phyloP scores from a whole-genome alignment of 257 asterid genomes.

The Solanum clarkiae region DNA sequence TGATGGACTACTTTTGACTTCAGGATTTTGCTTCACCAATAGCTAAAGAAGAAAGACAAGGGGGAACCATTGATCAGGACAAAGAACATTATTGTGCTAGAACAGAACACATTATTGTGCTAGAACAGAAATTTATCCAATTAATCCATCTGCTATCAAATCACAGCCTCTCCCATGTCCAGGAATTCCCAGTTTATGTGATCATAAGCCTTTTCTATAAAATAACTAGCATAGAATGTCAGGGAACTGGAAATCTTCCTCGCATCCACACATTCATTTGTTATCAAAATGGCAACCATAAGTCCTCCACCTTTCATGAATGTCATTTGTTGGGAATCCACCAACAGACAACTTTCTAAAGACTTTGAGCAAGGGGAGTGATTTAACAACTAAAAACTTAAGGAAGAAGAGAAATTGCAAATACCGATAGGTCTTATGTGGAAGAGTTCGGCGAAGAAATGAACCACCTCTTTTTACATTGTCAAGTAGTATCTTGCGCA shows the following conservation, averaged over 20 bases:
- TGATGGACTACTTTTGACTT: neutral
- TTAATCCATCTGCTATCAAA: neutral
- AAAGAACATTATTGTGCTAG: neutral
- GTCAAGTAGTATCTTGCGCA: neutral
- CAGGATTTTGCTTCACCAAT: neutral
- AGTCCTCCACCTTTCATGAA: neutral
- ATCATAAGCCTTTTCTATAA: neutral
- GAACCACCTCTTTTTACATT: neutral
- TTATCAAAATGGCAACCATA: neutral
- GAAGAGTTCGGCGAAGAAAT: neutral
- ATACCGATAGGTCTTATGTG: neutral
- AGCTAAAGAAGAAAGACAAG: neutral
- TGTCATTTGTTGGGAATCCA: neutral
- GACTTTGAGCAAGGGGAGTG: neutral
- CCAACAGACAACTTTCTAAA: neutral
- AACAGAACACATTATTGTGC: neutral
- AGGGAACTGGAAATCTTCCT: neutral
- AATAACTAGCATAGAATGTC: neutral
- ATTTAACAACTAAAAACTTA: neutral
- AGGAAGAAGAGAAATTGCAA: neutral
- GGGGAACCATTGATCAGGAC: neutral
- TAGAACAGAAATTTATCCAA: neutral
- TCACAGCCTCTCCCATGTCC: neutral
- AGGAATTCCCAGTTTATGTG: neutral
- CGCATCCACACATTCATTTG: neutral